These are phyloP conservation scores for Cairneyella variabilis DNA, from an alignment of 495 filamentous ascomycete genomes.

Conservation along the genomic window DNA sequence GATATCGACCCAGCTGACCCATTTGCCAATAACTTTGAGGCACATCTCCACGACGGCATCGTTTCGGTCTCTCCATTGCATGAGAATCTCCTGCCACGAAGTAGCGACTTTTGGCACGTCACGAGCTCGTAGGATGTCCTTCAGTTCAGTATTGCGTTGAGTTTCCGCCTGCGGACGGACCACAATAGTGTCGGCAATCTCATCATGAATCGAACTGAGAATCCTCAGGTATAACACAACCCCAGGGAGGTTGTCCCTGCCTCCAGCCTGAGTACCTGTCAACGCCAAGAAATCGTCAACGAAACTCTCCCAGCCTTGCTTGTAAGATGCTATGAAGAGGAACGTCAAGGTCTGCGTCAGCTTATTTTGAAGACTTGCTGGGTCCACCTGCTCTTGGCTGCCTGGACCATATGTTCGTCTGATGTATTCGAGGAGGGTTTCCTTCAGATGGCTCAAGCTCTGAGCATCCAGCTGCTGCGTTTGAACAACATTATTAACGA, in stretches of 20 bases:
- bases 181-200: conserved; percentile 91
- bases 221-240: conserved; percentile 86
- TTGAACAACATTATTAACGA: conserved; percentile 87
- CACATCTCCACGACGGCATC: conserved; percentile 77
- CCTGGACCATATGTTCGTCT: conserved; percentile 63
- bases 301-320: conserved; percentile 77
- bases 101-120: conserved; percentile 81
- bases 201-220: conserved; percentile 85
- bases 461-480: conserved; percentile 62
- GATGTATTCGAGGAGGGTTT: conserved; percentile 74
- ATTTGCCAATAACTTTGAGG: conserved; percentile 82
- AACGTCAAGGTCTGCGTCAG: conserved; percentile 91
- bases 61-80: conserved; percentile 70
- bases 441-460: conserved; percentile 65
- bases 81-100: conserved; percentile 89
- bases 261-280: conserved; percentile 48
- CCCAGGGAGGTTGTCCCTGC: conserved; percentile 65
- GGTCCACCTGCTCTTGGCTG: conserved; percentile 51
- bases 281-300: conserved; percentile 81
- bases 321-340: conserved; percentile 83
- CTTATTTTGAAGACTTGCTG: conserved; percentile 86
- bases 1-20: conserved; percentile 98
- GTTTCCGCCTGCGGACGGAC: conserved; percentile 68
- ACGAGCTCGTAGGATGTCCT: conserved; percentile 78
- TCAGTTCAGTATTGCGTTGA: conserved; percentile 76